A percentile compares a stretch with the other conserved stretches of the same genome.
Conservation (phyloP, 2,329 filamentous ascomycete species). For the Lasiodiplodia hormozganensis region DNA sequence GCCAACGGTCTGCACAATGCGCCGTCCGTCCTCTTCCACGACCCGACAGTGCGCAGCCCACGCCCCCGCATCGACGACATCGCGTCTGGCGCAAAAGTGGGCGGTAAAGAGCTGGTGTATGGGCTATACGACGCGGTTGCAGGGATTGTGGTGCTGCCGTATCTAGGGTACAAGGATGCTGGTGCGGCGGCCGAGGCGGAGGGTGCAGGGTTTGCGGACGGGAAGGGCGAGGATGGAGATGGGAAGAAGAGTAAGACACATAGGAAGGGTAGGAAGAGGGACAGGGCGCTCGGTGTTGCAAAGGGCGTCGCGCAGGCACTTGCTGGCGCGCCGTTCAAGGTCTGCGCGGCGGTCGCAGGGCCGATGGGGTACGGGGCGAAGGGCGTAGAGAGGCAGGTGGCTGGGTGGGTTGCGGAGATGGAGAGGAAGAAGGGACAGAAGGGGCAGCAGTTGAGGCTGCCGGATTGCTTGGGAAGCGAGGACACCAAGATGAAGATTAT, state of each 20-base stretch:
- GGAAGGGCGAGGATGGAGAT: neutral
- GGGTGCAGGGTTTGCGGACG: neutral
- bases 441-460: neutral
- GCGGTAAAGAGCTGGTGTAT: neutral
- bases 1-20: neutral
- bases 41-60: neutral
- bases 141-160: neutral
- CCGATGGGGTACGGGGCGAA: conserved; percentile 2
- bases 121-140: neutral
- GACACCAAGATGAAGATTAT: neutral
- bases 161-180: neutral
- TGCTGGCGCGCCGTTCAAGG: neutral
- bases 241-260: neutral
- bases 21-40: conserved; percentile 1
- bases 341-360: neutral
- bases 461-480: neutral
- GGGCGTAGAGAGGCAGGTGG: conserved; percentile 4
- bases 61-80: neutral
- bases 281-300: neutral
- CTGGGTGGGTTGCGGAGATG: neutral
- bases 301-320: neutral
- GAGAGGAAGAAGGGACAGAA: neutral
- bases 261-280: neutral
- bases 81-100: neutral
- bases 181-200: neutral